Base-by-base conservation (phyloP, 768 basidiomycete species). In the Paxillus ammoniavirescens region DNA sequence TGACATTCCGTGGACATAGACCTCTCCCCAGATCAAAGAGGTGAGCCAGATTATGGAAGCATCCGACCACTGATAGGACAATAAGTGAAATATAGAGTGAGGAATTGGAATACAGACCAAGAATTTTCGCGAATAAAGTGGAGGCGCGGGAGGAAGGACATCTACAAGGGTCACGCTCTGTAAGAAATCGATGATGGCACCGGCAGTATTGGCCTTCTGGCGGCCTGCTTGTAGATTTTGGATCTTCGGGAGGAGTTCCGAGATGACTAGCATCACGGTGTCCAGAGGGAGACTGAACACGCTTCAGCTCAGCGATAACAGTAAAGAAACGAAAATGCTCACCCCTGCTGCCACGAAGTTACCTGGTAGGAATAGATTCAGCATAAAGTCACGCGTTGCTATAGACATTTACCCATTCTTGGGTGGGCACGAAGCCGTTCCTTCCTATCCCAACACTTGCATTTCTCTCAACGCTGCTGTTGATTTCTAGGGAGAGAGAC, bases 321-420 rank as follows among this genome's bases (percentile, higher is more conserved):
- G 47, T 44, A 41, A 48, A 15, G 18, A 14, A 45, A 47, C 49
- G 40, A 48, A 38, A 50, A 54, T 6, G 18, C 74, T 66, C 60
- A 92, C 93, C 95, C 95, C 79, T 95, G 92, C 61, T 96, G 91
- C 96, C 96, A 98, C 2, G 94, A 94, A 18, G 89, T 82, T 4
- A 93, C 88, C 89, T 90, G 53, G 10, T 18, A 42, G 17, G 17
- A 9, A 26, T 10, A 49, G 46, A 47, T 38, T 57, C 31, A 64
- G 43, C 40, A 46, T 28, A n/a, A 43, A 8, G 10, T 54, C 14
- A 37, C 10, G 3, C 42, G 33, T 41, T 21, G 33, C 31, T 40
- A 42, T 37, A 8, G 52, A 43, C 21, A 53, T 79, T 51, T 58
- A 93, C 93, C 96, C 97, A 99, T 82, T 93, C 93, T 67, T 97